Percentiles rank a stretch among this genome's conserved stretches.
Conservation (phyloP, 352 stramenopile genomes). For the Aphanomyces invadans region DNA sequence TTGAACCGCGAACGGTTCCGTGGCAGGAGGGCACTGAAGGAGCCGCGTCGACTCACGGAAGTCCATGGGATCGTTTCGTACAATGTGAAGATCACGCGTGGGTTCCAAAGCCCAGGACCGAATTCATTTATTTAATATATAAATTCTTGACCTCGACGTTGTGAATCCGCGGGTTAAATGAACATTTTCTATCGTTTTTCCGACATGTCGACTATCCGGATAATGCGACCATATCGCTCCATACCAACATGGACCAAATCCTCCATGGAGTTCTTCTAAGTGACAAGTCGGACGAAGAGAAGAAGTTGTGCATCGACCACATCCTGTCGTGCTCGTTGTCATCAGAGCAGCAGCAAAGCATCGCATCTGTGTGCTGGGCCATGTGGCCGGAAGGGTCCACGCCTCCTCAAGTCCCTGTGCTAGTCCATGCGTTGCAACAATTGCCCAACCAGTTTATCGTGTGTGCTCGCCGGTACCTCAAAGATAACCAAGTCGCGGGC, state of each 20-base stretch:
- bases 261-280: constrained; percentile 6
- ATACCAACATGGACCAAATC: constrained; percentile 16
- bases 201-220: constrained; percentile 7
- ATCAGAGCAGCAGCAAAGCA: not conserved
- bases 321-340: constrained; percentile 10
- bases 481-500: too few species aligned
- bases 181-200: not conserved
- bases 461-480: constrained; percentile 17
- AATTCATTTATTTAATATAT: not conserved
- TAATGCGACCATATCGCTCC: not conserved
- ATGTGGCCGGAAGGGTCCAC: constrained; percentile 3
- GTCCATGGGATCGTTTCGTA: not conserved
- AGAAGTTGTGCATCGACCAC: constrained; percentile 16
- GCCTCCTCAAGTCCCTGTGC: not conserved
- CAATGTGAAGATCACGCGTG: not conserved
- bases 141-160: too few species aligned
- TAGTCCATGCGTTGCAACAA: not conserved
- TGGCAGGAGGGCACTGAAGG: not conserved
- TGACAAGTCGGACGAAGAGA: constrained; percentile 16
- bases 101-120: not conserved
- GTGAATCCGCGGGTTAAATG: too few species aligned
- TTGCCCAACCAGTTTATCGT: constrained; percentile 16
- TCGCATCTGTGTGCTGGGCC: constrained; percentile 1
- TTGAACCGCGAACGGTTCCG: not conserved
- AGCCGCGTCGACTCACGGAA: not conserved